phyloP scores from a whole-genome alignment of 352 stramenopile genomes.

The Globisporangium echinulatum region DNA sequence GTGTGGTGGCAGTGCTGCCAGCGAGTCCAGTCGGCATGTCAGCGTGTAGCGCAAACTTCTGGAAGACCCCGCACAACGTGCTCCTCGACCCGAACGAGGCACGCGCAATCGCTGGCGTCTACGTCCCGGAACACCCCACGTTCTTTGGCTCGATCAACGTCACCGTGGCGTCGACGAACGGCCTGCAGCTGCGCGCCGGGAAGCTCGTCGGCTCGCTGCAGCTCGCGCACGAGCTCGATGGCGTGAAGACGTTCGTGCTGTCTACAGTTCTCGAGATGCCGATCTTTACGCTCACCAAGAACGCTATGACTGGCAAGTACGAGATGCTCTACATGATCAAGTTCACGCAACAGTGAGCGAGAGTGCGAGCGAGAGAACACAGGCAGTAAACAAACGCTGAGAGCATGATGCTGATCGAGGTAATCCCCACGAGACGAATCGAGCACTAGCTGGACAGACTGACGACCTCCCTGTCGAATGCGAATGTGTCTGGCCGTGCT shows the following conservation, averaged over 20 bases:
- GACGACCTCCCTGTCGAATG: no score
- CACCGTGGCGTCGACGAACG: neutral
- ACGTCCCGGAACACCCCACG: slow-evolving; percentile 20
- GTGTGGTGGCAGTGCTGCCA: slow-evolving; percentile 17
- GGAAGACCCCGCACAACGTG: slow-evolving; percentile 25
- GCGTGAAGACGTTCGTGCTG: neutral
- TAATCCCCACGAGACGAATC: no score
- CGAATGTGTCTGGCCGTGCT: no score
- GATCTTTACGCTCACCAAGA: no score
- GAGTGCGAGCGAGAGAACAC: no score
- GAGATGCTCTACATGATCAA: no score
- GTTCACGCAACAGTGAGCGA: no score
- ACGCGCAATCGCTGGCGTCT: slow-evolving; percentile 33
- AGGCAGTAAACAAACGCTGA: no score
- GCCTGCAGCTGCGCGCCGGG: slow-evolving; percentile 1
- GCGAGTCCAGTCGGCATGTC: slow-evolving; percentile 25
- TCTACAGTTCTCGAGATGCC: no score
- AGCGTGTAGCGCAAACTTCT: slow-evolving; percentile 34
- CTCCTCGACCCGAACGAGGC: slow-evolving; percentile 17
- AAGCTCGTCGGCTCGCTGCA: neutral
- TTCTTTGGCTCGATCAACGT: slow-evolving; percentile 37
- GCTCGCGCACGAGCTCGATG: neutral
- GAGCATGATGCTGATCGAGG: no score
- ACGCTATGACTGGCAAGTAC: no score
- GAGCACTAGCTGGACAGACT: no score